Base-by-base conservation (phyloP, 768 basidiomycete genomes). In the Exsudoporus frostii region DNA sequence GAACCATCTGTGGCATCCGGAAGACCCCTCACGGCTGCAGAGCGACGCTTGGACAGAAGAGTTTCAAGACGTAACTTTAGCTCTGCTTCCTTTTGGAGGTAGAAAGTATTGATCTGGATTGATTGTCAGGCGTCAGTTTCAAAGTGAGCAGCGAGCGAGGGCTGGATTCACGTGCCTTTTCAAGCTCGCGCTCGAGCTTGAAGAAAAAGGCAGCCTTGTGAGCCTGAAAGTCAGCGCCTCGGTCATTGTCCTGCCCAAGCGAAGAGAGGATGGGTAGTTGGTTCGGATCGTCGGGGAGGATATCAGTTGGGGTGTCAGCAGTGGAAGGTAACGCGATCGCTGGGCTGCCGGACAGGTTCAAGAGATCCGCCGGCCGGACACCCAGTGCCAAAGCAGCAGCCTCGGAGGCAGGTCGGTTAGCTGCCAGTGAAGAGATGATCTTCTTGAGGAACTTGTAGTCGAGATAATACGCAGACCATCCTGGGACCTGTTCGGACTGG, bases 391-490 rank as follows among this genome's bases (percentile, higher is more conserved):
- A 75, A 22, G 90, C 83, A 30, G 92, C 91, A 22, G 92, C 91
- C 70, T 97, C 93, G 8, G 92, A 86, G 44, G 90, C 90, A 7
- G 93, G 92, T 53, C 91, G 84, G 69, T 93, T 90, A 29, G 90
- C 88, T 46, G 86, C 85, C 56, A 98, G 82, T 14, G 95, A 97
- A 55, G 95, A 96, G 64, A 99, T 94, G 65, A 98, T 98, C 81
- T 98, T 93, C 76, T 97, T 97, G 69, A 97, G 80, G 64, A 88
- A 89, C 77, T 99, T 99, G 82, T 99, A 99, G 75, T 98, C 95
- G 54, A 98, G 84, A 74, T 98, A 98, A 76, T 91, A 92, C 39
- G 78, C 69, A 27, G 91, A 92, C 96, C 96, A 99, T 75, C 95
- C 96, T 47, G 96, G 94, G 50, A 98, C 86, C 76, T 97, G 93